Base-by-base conservation (phyloP, 352 stramenopile genomes). In the Hyaloperonospora arabidopsidis region DNA sequence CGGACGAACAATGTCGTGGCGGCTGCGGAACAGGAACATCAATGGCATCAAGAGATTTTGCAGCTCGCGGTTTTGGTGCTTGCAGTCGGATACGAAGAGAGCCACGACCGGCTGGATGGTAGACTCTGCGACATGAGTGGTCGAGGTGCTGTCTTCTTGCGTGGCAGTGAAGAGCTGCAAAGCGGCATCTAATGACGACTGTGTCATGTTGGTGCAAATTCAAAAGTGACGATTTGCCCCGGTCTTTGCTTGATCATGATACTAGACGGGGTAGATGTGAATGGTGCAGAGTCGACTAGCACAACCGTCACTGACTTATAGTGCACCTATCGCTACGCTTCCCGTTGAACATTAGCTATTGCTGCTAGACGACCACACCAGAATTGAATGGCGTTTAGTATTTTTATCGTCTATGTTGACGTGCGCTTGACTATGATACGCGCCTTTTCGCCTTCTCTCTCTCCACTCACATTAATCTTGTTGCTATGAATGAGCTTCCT, bases 21-120 rank as follows among this genome's bases (percentile, higher is more conserved):
- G 78, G 18, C 70, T 68, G 39, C 71, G 68, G 49, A 91, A 70
- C 52, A 89, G 65, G 65, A 86, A 86, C 41, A 63, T 61, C 29
- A 88, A 47, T 28, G 76, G 65, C 44, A 68, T 49, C 19, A 87
- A 11, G 40, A 87, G 69, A 22, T 73, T 70, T 53, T 74, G 52
- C 34, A 68, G 54, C 10, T 65, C 63, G 32, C 62, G 66, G 45
- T 75, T 65, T 41, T 61, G 68, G 32, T 43, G 45, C 14, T 59
- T 52, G 23, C 28, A 51, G 36, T 66, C 45, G 7, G 45, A 47
- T 45, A 76, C 45, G 2, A 47, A 67, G 29, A 76, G 54, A 23
- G 44, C 40, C 39, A 73, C 61, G 15, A 66, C 28, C 7, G 56
- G 45, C 32, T 67, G 67, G 17, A n/a, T 53, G 15, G 35, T 54